Evolutionary conservation across 768 basidiomycete genomes (phyloP).

Genomic region (Rhizopogon roseolus): DNA sequence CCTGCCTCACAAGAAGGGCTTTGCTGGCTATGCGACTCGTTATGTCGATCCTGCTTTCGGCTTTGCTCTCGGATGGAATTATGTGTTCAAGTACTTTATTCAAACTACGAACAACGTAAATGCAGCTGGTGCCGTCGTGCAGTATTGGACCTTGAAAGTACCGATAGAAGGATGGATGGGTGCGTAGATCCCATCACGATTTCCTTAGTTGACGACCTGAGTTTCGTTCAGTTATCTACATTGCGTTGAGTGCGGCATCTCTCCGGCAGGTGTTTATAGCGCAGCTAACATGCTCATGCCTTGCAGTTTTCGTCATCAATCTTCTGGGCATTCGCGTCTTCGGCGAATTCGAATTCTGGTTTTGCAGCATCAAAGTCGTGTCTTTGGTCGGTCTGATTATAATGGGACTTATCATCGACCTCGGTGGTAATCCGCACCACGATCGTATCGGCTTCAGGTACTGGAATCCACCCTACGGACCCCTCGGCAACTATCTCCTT

Average conservation of each 20-base stretch:
- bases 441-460: conserved; percentile 42
- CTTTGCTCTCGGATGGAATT: conserved; percentile 47
- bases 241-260: conserved; percentile 41
- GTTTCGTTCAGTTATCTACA: conserved; percentile 45
- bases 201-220: conserved; percentile 1
- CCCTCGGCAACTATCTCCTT: conserved; percentile 18
- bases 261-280: not conserved
- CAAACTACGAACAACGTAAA: conserved; percentile 66
- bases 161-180: conserved; percentile 55
- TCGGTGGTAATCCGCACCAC: conserved; percentile 45
- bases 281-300: not conserved
- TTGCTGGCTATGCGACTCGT: conserved; percentile 53
- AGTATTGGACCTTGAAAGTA: conserved; percentile 42
- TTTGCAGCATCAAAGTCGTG: conserved; percentile 42
- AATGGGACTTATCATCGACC: conserved; percentile 45
- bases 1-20: conserved; percentile 57
- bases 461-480: conserved; percentile 29
- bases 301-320: conserved; percentile 48
- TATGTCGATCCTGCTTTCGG: conserved; percentile 66
- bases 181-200: conserved; percentile 20
- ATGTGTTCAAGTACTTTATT: conserved; percentile 57
- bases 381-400: conserved; percentile 37
- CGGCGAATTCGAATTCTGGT: conserved; percentile 54
- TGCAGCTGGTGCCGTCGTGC: conserved; percentile 50
- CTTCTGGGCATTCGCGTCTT: conserved; percentile 60